phyloP scores from a whole-genome alignment of 1,139 yeast genomes.

The Protomyces macrosporus region DNA sequence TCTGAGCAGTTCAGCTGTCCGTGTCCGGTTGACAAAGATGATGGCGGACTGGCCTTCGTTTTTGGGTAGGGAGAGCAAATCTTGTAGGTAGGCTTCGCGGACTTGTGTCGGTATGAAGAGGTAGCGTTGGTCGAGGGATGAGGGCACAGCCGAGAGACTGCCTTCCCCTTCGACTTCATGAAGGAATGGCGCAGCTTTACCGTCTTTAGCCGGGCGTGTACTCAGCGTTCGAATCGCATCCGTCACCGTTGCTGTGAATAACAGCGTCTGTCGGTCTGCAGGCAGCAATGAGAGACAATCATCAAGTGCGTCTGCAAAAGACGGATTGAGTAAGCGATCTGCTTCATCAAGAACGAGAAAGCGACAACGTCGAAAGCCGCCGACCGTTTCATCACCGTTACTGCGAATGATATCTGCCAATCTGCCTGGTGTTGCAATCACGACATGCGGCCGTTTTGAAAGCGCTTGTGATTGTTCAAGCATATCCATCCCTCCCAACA shows the following conservation, averaged over 20 bases:
- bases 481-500: conserved; percentile 95
- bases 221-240: conserved; percentile 81
- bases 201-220: conserved; percentile 57
- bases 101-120: conserved; percentile 70
- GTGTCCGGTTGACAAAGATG: conserved; percentile 84
- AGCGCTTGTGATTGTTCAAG: conserved; percentile 76
- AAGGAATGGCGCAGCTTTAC: conserved; percentile 62
- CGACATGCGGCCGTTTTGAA: conserved; percentile 83
- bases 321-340: conserved; percentile 76
- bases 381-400: conserved; percentile 82
- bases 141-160: conserved; percentile 64
- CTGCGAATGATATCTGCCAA: conserved; percentile 84
- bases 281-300: conserved; percentile 69
- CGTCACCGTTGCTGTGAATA: conserved; percentile 94
- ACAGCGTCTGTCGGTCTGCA: conserved; percentile 68
- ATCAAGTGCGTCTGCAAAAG: conserved; percentile 73
- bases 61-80: conserved; percentile 56
- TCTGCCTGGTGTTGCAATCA: conserved; percentile 96
- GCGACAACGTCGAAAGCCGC: conserved; percentile 70
- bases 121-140: conserved; percentile 57
- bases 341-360: conserved; percentile 93
- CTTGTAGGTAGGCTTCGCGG: conserved; percentile 79
- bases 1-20: conserved; percentile 79
- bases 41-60: conserved; percentile 66
- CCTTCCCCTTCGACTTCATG: conserved; percentile 53